Conservation (phyloP, 2,329 filamentous ascomycete species). For the Orbilia javanica region DNA sequence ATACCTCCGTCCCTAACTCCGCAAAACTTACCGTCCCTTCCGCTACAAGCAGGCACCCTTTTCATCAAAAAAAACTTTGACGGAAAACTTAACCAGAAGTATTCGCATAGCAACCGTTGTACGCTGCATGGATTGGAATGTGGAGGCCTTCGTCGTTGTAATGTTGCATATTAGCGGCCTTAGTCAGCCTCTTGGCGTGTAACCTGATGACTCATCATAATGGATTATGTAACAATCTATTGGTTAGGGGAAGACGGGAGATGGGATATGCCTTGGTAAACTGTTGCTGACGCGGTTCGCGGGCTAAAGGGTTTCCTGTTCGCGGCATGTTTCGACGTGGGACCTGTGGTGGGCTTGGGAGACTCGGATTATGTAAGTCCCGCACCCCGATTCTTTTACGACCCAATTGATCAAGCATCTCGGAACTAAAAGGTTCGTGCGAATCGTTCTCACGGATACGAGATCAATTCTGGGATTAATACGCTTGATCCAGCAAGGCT, state of each 20-base stretch:
- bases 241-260: conserved; percentile 1
- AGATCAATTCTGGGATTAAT: not conserved
- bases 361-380: conserved; percentile 25
- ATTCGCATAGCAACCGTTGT: conserved; percentile 27
- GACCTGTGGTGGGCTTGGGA: not conserved
- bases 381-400: conserved; percentile 13
- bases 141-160: conserved; percentile 32
- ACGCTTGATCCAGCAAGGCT: not conserved
- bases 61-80: not conserved
- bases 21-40: not conserved
- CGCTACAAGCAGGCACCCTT: not conserved
- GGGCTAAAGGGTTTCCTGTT: not conserved
- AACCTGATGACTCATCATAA: conserved; percentile 40
- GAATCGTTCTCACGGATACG: conserved; percentile 10
- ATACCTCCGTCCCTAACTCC: conserved; percentile 42
- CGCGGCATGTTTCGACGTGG: not conserved
- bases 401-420: not conserved
- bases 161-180: conserved; percentile 33
- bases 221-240: conserved; percentile 47
- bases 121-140: conserved; percentile 3
- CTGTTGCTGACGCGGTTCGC: not conserved
- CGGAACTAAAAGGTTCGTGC: conserved; percentile 16
- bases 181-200: conserved; percentile 50
- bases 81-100: conserved; percentile 1
- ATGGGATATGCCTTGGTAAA: not conserved